Evolutionary conservation across 2,329 filamentous ascomycete species (phyloP).

Genomic region (Ophiobolus disseminans): DNA sequence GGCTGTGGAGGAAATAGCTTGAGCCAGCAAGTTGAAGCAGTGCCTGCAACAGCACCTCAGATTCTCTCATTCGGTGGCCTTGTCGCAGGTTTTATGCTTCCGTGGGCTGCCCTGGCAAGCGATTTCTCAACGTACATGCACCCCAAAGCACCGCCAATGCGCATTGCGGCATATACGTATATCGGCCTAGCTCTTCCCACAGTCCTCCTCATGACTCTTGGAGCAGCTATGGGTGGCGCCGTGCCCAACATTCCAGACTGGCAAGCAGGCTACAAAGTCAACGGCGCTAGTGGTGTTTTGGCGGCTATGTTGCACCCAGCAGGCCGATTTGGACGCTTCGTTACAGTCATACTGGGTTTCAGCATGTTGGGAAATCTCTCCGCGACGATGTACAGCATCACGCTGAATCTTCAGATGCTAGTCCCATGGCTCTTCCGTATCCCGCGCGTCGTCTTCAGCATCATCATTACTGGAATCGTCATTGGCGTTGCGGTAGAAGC

Average conservation of each 20-base stretch:
- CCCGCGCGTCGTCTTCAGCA: conserved; percentile 64
- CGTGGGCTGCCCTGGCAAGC: conserved; percentile 65
- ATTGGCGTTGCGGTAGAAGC: conserved; percentile 66
- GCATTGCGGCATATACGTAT: conserved; percentile 65
- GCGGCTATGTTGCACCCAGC: conserved; percentile 65
- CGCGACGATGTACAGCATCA: conserved; percentile 67
- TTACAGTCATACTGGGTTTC: conserved; percentile 64
- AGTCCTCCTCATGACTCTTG: conserved; percentile 67
- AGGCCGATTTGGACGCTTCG: conserved; percentile 68
- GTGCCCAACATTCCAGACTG: conserved; percentile 62
- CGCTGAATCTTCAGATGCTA: conserved; percentile 70
- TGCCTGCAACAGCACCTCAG: conserved; percentile 54
- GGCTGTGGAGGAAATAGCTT: conserved; percentile 62
- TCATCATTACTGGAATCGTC: conserved; percentile 65
- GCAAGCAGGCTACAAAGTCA: conserved; percentile 61
- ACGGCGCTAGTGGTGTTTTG: conserved; percentile 65
- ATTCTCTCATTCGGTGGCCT: conserved; percentile 67
- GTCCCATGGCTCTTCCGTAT: conserved; percentile 63
- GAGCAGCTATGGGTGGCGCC: conserved; percentile 69
- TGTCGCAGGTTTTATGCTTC: conserved; percentile 69
- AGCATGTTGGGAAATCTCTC: conserved; percentile 65
- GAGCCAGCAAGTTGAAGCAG: conserved; percentile 55
- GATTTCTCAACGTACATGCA: conserved; percentile 69
- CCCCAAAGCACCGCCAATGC: conserved; percentile 59
- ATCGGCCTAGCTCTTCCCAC: conserved; percentile 63